A percentile compares a stretch with the other conserved stretches of the same genome.
Evolutionary conservation across 768 basidiomycete species (phyloP).

Genomic region (Tubosaeta sp.): DNA sequence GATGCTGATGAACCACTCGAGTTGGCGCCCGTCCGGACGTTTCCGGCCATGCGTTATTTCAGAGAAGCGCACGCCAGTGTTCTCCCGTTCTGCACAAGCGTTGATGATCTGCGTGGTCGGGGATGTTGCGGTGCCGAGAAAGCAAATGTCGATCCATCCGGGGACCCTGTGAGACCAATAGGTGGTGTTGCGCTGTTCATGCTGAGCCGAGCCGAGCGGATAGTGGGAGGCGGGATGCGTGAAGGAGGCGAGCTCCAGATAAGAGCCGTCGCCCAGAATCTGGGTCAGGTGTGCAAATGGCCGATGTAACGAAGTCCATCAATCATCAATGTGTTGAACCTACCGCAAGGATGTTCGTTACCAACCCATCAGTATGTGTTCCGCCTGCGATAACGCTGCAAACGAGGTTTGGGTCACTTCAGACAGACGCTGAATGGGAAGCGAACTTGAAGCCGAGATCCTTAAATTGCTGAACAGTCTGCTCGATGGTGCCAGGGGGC

Average conservation of each 20-base stretch:
- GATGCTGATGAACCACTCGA: conserved; percentile 56
- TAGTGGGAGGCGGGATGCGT: conserved; percentile 50
- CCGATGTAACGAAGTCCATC: background rate
- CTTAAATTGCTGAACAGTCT: conserved; percentile 48
- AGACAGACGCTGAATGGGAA: background rate
- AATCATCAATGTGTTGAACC: background rate
- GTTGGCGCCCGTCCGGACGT: conserved; percentile 47
- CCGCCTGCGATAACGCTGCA: conserved; percentile 64
- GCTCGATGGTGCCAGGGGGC: conserved; percentile 52
- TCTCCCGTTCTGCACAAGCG: too few species aligned
- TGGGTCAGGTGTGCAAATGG: too few species aligned
- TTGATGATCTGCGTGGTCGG: too few species aligned
- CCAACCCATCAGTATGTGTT: conserved; percentile 56
- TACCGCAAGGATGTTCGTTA: conserved; percentile 64
- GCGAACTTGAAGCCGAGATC: conserved; percentile 65
- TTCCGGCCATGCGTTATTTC: too few species aligned
- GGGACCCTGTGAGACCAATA: too few species aligned
- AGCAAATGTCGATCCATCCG: conserved; percentile 70
- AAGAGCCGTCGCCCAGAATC: conserved; percentile 45
- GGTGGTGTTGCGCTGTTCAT: too few species aligned
- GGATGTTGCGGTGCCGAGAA: conserved; percentile 49
- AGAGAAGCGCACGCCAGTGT: conserved; percentile 44
- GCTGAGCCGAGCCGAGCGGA: too few species aligned
- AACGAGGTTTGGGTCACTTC: background rate
- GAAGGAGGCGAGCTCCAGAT: conserved; percentile 70